Percentiles rank a stretch among this genome's conserved stretches.
Evolutionary conservation across 129 eudicot genomes (phyloP).

Genomic region (Cynara cardunculus): DNA sequence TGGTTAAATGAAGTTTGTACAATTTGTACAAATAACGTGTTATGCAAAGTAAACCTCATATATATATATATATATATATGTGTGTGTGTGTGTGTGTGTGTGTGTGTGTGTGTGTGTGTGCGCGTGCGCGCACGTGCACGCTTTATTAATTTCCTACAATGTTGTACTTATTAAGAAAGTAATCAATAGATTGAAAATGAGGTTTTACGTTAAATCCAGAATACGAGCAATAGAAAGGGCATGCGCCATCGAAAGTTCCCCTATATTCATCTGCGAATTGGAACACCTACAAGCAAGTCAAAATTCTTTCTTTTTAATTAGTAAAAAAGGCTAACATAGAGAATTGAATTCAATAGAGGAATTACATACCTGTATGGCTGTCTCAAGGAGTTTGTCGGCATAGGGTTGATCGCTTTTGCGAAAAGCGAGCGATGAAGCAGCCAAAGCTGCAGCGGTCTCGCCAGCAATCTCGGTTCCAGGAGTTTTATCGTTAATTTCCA

Average conservation of each 20-base stretch:
- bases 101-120: too few species aligned
- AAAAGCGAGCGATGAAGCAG: constrained; percentile 65
- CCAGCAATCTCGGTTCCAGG: constrained; percentile 95
- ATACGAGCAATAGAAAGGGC: constrained; percentile 86
- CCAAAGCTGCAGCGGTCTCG: constrained; percentile 84
- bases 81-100: too few species aligned
- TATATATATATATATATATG: too few species aligned
- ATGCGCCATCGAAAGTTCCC: constrained; percentile 87
- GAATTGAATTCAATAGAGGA: background rate
- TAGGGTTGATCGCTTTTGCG: constrained; percentile 38
- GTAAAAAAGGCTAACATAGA: background rate
- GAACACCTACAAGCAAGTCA: constrained; percentile 63
- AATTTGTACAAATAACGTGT: too few species aligned
- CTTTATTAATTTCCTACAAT: background rate
- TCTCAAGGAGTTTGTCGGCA: constrained; percentile 39
- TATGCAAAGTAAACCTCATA: too few species aligned
- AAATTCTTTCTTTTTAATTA: background rate
- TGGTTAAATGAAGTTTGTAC: too few species aligned
- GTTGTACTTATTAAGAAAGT: background rate
- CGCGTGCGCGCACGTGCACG: too few species aligned
- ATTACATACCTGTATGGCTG: constrained; percentile 48
- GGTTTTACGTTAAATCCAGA: constrained; percentile 66
- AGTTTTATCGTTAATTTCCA: constrained; percentile 37
- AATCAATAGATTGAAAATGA: background rate
- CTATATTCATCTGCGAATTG: constrained; percentile 46